These are phyloP conservation scores for Colletotrichum limetticola DNA, from an alignment of 2,329 filamentous ascomycete species.

Conservation along the genomic window DNA sequence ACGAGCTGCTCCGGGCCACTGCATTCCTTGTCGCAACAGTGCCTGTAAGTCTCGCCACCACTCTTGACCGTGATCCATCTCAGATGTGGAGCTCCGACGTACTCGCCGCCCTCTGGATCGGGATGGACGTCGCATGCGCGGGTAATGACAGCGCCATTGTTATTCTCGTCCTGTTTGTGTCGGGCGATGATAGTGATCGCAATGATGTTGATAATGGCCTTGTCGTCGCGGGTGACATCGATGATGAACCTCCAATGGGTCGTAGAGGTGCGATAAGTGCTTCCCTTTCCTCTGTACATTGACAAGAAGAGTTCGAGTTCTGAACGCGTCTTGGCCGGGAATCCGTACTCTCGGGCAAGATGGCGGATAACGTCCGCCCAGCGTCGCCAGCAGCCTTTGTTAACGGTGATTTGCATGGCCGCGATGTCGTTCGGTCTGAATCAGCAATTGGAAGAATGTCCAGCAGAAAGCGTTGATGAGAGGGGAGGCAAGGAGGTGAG, in stretches of 20 bases:
- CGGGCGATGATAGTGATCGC: conserved; percentile 12
- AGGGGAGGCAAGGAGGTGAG: too few species aligned
- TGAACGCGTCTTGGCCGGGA: not conserved
- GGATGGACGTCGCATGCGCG: not conserved
- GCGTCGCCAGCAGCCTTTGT: not conserved
- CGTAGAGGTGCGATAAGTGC: not conserved
- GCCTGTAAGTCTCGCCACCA: not conserved
- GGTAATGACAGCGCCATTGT: conserved; percentile 12
- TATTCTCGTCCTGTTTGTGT: not conserved
- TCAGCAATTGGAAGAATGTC: too few species aligned
- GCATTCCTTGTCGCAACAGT: conserved; percentile 28
- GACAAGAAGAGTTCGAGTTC: not conserved
- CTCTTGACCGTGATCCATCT: conserved; percentile 6
- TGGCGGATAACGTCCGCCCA: not conserved
- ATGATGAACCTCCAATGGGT: conserved; percentile 12
- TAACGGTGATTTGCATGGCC: not conserved
- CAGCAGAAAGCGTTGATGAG: too few species aligned
- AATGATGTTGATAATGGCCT: conserved; percentile 13
- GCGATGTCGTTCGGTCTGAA: not conserved
- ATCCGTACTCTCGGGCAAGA: not conserved
- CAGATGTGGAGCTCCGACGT: not conserved
- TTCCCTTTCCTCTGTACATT: conserved; percentile 10
- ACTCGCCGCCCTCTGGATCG: not conserved
- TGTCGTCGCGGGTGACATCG: not conserved
- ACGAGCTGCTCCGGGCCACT: not conserved